Base-by-base conservation (phyloP, 495 filamentous ascomycete genomes). In the Aspergillus wentii region DNA sequence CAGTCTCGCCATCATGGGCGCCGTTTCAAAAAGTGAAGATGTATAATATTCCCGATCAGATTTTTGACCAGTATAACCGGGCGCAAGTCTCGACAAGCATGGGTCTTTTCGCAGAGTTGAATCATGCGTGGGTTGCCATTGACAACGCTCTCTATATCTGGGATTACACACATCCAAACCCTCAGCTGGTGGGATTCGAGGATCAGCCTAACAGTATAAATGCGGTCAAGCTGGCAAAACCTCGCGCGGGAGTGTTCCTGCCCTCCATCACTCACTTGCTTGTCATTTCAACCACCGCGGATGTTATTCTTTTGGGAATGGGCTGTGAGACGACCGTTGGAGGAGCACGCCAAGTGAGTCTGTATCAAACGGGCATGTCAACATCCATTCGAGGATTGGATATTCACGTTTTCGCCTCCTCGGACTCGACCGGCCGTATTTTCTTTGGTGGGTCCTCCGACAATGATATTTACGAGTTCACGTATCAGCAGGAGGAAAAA, bases 141-240 rank as follows among this genome's bases (percentile, higher is more conserved):
- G 92, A 99, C 64, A 95, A 92, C 61, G 82, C 85, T 37, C 72
- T 99, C 17, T 99, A 97, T 56, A 70, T 99, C 9, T 99, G 92
- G 92, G 92, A 99, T 61, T 99, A 95, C 54, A 91, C 88, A 8
- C 75, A 84, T 43, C 82, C 85, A 18, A 82, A 88, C 51, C 84
- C 90, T 16, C 85, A 92, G 49, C 61, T 95, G n/a, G 82, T 92
- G 38, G 92, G 91, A 19, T 97, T 82, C 54, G 92, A 97, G 59
- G 88, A 92, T 35, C 85, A 88, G 57, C 68, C 79, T 4, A 82
- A 94, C 55, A 84, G 72, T 39, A 95, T 99, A 46, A 87, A 83
- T 17, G 78, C 83, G 18, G 86, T 97, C 30, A 85, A 83, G 46
- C 71, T 99, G 17, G 78, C 90, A 9, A 75, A 77, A 29, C 92